Evolutionary conservation across 257 asterid species (phyloP), one percentile per base, ranked within the genome.

Genomic region (Scutellaria minor): DNA sequence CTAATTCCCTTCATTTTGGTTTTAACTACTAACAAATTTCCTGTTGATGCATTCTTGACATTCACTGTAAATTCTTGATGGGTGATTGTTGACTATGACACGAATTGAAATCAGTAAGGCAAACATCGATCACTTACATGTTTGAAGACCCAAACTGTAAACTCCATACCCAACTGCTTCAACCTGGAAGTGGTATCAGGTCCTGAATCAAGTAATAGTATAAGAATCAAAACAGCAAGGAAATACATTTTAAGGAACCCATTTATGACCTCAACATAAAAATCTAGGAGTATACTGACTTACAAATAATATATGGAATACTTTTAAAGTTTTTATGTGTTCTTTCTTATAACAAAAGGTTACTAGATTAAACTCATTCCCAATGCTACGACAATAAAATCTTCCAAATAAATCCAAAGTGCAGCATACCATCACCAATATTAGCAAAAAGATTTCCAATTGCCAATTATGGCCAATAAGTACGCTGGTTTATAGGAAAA

Each of bases 131-230:
- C 53, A 72, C 97, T 87, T 82, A 94, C 99, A 84, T 94, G 97
- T 85, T 94, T 94, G 84, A 94, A 94, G 82, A 94, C 99, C 99
- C 99, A 94, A 45, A 94, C 97, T 53, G 95, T 81, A 73, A 94
- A 94, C 90, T 94, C 99, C 99, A 94, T 91, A 57, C 99, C 98
- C 86, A 85, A 75, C 81, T 94, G 99, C 87, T 87, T 94, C 87
- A 91, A 83, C 90, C 97, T 91, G 85, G 97, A 82, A 54, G 96
- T 83, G 62, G 99, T 80, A 80, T 90, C 93, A 68, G n/a, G 73
- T 79, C 97, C 99, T 94, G 81, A 52, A 71, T 68, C 64, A 68
- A 70, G 76, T 71, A 80, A 78, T 20, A 77, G 68, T 47, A 58
- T 37, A 68, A 64, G 75, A 70, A 71, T 70, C 54, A 55, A 67